phyloP scores from a whole-genome alignment of 2,329 filamentous ascomycete species.

The Alternaria postmessia region DNA sequence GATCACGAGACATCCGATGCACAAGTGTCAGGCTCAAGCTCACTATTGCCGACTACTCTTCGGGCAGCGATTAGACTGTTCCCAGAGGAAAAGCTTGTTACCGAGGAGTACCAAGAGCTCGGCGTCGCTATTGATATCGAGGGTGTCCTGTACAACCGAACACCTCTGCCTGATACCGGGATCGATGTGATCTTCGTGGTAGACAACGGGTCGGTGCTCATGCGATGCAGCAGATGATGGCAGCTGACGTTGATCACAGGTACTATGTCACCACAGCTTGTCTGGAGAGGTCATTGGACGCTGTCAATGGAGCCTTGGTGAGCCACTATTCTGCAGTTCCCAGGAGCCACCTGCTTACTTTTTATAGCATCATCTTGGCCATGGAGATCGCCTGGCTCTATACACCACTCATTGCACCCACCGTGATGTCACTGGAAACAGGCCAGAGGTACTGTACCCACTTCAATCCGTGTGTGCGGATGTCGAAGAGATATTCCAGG shows the following conservation, averaged over 20 bases:
- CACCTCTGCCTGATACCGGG: conserved; percentile 19
- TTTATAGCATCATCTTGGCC: conserved; percentile 23
- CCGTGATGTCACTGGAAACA: conserved; percentile 33
- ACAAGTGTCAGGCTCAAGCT: neutral
- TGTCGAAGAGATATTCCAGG: conserved; percentile 25
- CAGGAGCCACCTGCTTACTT: conserved; percentile 4
- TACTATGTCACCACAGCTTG: conserved; percentile 42
- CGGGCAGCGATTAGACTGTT: conserved; percentile 32
- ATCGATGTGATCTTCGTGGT: conserved; percentile 49
- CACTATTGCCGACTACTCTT: conserved; percentile 28
- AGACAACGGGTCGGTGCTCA: conserved; percentile 47
- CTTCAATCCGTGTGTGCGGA: conserved; percentile 24
- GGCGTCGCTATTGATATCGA: conserved; percentile 45
- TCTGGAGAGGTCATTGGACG: conserved; percentile 29
- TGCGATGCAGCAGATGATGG: neutral
- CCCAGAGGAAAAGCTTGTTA: conserved; percentile 31
- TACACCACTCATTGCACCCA: conserved; percentile 46
- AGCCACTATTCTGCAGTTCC: neutral
- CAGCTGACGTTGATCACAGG: conserved; percentile 20
- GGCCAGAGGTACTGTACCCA: conserved; percentile 36
- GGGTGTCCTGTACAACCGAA: conserved; percentile 36
- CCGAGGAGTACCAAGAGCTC: conserved; percentile 30
- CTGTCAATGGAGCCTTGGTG: conserved; percentile 26
- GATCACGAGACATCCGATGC: conserved; percentile 13
- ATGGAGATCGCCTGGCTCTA: conserved; percentile 38